Conservation (phyloP, 345 rosid genomes). For the Salix viminalis region DNA sequence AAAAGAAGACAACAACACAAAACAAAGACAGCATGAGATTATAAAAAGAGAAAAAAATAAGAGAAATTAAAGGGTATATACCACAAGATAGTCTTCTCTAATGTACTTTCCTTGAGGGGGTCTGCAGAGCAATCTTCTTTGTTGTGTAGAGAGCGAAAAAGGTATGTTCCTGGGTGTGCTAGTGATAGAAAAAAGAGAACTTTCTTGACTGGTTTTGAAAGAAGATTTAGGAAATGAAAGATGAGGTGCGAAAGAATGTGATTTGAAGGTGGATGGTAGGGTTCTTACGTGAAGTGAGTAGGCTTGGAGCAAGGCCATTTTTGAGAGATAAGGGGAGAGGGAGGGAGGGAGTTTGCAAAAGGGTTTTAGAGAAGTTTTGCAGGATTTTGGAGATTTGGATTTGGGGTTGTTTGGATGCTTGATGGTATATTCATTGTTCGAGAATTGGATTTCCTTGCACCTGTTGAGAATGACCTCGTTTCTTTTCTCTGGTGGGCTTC, state of each 20-base stretch:
- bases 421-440: background rate
- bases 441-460: background rate
- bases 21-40: background rate
- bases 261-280: slow-evolving; percentile 20
- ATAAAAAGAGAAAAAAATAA: background rate
- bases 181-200: slow-evolving; percentile 27
- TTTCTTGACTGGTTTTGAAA: slow-evolving; percentile 25
- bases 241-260: slow-evolving; percentile 1
- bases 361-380: slow-evolving; percentile 11
- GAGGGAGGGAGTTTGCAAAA: background rate
- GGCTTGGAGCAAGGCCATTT: slow-evolving; percentile 58
- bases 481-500: no score
- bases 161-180: slow-evolving; percentile 19
- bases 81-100: slow-evolving; percentile 89
- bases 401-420: slow-evolving; percentile 7
- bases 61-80: slow-evolving; percentile 14
- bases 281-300: slow-evolving; percentile 18
- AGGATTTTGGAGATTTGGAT: background rate
- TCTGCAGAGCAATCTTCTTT: slow-evolving; percentile 59
- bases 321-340: background rate
- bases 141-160: slow-evolving; percentile 44
- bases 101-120: slow-evolving; percentile 77
- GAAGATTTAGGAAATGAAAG: slow-evolving; percentile 27
- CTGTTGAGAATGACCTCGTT: no score
- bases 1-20: background rate